Evolutionary conservation across 331 rosid genomes (phyloP).

Genomic region (Spiraea crenata): DNA sequence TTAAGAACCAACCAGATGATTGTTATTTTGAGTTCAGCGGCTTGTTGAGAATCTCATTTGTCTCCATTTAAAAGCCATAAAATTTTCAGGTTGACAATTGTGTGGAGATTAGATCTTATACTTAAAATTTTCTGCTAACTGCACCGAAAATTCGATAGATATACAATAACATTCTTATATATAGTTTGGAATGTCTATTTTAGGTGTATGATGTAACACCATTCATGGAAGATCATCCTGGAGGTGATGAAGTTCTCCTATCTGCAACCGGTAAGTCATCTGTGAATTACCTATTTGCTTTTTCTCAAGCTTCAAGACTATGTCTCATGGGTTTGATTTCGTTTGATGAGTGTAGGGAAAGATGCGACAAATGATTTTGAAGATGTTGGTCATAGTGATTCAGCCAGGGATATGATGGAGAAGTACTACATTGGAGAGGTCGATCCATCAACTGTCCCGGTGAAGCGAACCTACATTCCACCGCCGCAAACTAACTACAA

Average conservation of each 20-base stretch:
- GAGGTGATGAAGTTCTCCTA: conserved; percentile 90
- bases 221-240: conserved; percentile 97
- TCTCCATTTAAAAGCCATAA: background rate
- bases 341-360: conserved; percentile 52
- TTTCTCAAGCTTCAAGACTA: background rate
- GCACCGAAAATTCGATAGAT: background rate
- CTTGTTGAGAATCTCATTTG: background rate
- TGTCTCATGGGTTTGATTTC: conserved; percentile 6
- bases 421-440: conserved; percentile 79
- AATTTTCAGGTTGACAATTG: background rate
- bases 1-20: background rate
- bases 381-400: conserved; percentile 95
- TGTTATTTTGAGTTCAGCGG: background rate
- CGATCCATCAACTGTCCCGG: conserved; percentile 66
- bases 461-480: conserved; percentile 42
- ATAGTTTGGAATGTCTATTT: conserved; percentile 2
- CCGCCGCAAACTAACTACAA: conserved; percentile 54
- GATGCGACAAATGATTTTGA: conserved; percentile 94
- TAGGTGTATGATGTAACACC: conserved; percentile 88
- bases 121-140: background rate
- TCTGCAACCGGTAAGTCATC: conserved; percentile 68
- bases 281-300: too few species aligned
- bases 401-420: conserved; percentile 86
- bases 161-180: background rate
- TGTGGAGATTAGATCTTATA: background rate